A percentile compares a stretch with the other conserved stretches of the same genome.
Evolutionary conservation across 2,329 filamentous ascomycete species (phyloP).

Genomic region (Paradendryphiella salina): DNA sequence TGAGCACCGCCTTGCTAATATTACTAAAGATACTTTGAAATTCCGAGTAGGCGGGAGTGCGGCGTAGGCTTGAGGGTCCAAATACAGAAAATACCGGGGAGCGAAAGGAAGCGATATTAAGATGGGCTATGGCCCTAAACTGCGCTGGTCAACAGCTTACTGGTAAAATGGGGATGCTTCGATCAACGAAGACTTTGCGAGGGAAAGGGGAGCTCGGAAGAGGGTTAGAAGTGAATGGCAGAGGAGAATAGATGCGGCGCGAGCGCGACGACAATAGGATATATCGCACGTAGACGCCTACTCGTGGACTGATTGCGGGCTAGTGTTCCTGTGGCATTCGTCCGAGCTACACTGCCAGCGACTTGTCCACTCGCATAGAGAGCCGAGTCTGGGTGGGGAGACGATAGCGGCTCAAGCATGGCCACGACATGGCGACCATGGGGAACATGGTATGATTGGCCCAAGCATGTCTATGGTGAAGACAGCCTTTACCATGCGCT

Average conservation of each 20-base stretch:
- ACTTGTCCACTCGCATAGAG: slow-evolving; percentile 36
- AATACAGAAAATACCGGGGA: slow-evolving; percentile 28
- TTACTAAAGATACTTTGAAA: slow-evolving; percentile 41
- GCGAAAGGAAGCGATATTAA: slow-evolving; percentile 39
- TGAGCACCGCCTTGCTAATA: slow-evolving; percentile 46
- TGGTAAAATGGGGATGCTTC: slow-evolving; percentile 47
- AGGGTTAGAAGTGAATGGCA: slow-evolving; percentile 43
- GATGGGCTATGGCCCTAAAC: slow-evolving; percentile 43
- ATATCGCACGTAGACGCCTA: slow-evolving; percentile 43
- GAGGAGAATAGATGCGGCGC: slow-evolving; percentile 31
- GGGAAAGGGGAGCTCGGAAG: slow-evolving; percentile 33
- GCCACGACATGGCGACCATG: slow-evolving; percentile 41
- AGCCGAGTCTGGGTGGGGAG: slow-evolving; percentile 29
- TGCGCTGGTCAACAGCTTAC: slow-evolving; percentile 51
- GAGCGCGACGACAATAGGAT: slow-evolving; percentile 37
- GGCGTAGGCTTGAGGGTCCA: slow-evolving; percentile 22
- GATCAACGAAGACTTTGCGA: slow-evolving; percentile 50
- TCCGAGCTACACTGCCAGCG: slow-evolving; percentile 35
- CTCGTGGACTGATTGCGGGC: slow-evolving; percentile 25
- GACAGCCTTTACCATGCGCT: slow-evolving; percentile 25
- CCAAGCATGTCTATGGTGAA: slow-evolving; percentile 15
- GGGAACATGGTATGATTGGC: slow-evolving; percentile 35
- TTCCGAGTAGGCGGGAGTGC: slow-evolving; percentile 29
- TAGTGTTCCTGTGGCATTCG: slow-evolving; percentile 36
- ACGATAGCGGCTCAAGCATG: slow-evolving; percentile 41